These are phyloP conservation scores for Capsicum pubescens DNA, from an alignment of 257 asterid species.

Conservation along the genomic window DNA sequence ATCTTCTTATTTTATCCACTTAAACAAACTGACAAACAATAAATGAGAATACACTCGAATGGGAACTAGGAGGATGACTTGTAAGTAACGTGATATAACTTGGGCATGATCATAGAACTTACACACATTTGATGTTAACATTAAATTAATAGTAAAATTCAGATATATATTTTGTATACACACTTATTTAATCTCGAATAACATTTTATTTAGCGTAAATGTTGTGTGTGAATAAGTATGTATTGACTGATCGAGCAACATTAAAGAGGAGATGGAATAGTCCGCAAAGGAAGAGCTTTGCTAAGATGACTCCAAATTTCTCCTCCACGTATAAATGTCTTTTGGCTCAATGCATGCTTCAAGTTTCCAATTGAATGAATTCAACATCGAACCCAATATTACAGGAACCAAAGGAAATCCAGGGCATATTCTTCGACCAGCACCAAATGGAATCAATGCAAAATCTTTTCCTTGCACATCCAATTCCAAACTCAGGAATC, in stretches of 20 bases:
- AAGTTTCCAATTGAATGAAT: slow-evolving; percentile 27
- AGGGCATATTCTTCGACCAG: slow-evolving; percentile 26
- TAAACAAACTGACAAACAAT: too few species aligned
- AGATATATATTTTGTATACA: too few species aligned
- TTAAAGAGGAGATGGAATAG: neutral
- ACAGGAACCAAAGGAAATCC: neutral
- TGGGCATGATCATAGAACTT: too few species aligned
- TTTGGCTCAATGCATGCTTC: neutral
- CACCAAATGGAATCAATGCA: slow-evolving; percentile 31
- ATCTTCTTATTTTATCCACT: too few species aligned
- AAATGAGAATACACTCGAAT: too few species aligned
- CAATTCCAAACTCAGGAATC: neutral
- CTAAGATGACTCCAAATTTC: slow-evolving; percentile 8
- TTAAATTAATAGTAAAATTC: too few species aligned
- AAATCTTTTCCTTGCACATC: slow-evolving; percentile 3
- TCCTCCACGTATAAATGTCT: slow-evolving; percentile 13
- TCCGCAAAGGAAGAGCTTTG: slow-evolving; percentile 2
- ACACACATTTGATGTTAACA: too few species aligned
- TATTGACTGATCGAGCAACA: neutral
- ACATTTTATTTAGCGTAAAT: neutral
- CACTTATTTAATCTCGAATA: too few species aligned
- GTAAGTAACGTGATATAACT: too few species aligned
- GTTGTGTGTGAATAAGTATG: too few species aligned
- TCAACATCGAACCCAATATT: slow-evolving; percentile 22
- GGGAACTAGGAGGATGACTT: too few species aligned